phyloP scores from a whole-genome alignment of 1,284 basidiomycete species.

The Ceratobasidium sp. region DNA sequence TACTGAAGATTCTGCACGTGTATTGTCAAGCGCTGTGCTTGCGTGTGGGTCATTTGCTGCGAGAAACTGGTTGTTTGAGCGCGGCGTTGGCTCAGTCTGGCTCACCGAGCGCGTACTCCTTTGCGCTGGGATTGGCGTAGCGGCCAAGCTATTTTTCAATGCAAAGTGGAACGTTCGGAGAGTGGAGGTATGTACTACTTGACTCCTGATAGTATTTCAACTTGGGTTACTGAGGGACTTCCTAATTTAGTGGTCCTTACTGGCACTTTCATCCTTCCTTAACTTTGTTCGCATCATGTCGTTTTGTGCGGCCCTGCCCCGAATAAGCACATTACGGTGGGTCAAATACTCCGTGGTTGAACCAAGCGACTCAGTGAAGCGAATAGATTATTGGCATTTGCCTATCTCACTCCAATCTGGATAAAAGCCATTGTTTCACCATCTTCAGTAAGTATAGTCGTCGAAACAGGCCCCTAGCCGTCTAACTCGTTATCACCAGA shows the following conservation, averaged over 20 bases:
- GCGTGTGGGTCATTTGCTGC: constrained; percentile 36
- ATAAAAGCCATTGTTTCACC: constrained; percentile 59
- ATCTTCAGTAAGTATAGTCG: constrained; percentile 53
- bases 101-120: constrained; percentile 26
- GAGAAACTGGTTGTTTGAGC: constrained; percentile 34
- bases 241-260: constrained; percentile 14
- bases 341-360: neutral
- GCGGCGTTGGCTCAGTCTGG: constrained; percentile 38
- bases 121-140: constrained; percentile 31
- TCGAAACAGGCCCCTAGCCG: neutral
- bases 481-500: neutral
- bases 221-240: neutral
- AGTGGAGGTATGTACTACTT: constrained; percentile 14
- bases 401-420: constrained; percentile 71
- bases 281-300: constrained; percentile 33
- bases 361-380: neutral
- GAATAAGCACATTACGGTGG: constrained; percentile 25
- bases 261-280: constrained; percentile 28
- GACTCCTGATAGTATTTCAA: neutral
- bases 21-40: constrained; percentile 24
- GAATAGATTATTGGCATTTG: constrained; percentile 66
- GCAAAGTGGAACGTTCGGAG: constrained; percentile 27
- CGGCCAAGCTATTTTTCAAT: constrained; percentile 4
- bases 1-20: constrained; percentile 8
- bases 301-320: constrained; percentile 27